These are phyloP conservation scores for Claviceps humidiphila DNA, from an alignment of 2,329 filamentous ascomycete species.

Conservation along the genomic window DNA sequence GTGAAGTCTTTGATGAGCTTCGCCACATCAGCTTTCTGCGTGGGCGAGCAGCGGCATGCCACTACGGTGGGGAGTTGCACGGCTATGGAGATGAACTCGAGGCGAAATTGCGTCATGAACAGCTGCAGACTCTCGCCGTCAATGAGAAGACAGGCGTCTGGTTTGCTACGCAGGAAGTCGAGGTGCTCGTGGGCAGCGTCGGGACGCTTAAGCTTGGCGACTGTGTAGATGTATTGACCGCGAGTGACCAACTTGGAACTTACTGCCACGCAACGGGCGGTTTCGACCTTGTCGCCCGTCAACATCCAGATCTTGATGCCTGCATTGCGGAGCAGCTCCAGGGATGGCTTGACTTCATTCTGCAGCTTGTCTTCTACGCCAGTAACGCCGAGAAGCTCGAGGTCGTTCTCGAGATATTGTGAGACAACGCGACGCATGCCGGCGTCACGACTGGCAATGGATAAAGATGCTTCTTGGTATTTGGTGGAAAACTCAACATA, in stretches of 20 bases:
- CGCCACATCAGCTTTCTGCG: conserved; percentile 91
- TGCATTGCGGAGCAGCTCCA: conserved; percentile 89
- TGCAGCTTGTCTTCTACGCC: conserved; percentile 97
- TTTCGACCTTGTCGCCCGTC: conserved; percentile 97
- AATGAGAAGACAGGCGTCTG: conserved; percentile 77
- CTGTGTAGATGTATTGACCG: conserved; percentile 91
- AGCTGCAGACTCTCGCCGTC: conserved; percentile 83
- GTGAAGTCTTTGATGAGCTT: conserved; percentile 81
- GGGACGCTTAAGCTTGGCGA: conserved; percentile 72
- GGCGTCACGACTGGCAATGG: conserved; percentile 65
- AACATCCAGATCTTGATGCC: conserved; percentile 99
- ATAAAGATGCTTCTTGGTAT: conserved; percentile 69
- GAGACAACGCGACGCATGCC: conserved; percentile 71
- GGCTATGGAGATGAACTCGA: conserved; percentile 77
- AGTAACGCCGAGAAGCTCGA: conserved; percentile 92
- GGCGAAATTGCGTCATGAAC: conserved; percentile 69
- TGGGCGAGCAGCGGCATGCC: conserved; percentile 91
- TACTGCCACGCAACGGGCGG: conserved; percentile 88
- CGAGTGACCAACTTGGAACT: conserved; percentile 87
- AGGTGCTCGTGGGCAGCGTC: conserved; percentile 78
- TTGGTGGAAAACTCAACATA: conserved; percentile 67
- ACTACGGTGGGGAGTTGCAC: conserved; percentile 84
- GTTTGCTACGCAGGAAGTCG: conserved; percentile 77
- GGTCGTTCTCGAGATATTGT: conserved; percentile 69
- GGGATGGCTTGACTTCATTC: conserved; percentile 83